Evolutionary conservation across 2,329 filamentous ascomycete species (phyloP), one percentile per base, ranked within the genome.

Genomic region (Chaetomiaceae sp.): DNA sequence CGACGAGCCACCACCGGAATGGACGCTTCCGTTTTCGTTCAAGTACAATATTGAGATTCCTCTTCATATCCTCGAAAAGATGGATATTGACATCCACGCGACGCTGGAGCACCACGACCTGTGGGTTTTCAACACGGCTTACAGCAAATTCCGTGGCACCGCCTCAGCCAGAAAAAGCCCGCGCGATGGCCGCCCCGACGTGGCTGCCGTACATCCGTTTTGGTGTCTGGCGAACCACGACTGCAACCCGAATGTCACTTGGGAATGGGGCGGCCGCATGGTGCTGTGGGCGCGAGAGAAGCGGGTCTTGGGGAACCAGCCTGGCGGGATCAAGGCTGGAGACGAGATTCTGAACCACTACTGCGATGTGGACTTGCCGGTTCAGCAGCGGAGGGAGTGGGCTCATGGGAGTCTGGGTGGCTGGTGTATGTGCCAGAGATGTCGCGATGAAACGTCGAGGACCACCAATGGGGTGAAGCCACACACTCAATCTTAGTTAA

Each of bases 171-270:
- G 89, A 34, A 85, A 94, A 61, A 90, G 82, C 57, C 79, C 78
- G 0, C 80, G 81, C 61, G 88, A 92, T 58, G 89, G 90, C 3
- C 82, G 89, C 9, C 92, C 94, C 0, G 94, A 97, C 64, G 87
- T 96, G 4, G 90, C 89, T 25, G 92, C 92, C 25, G 91, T 97
- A 25, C 91, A 97, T 71, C 90, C 92, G 2, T 83, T 95, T 62
- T 99, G 94, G 90, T 97, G 91, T 70, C 77, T 97, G 27, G 91
- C 92, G 25, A 99, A 99, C 65, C 94, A 99, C 68, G 90, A 90
- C 67, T 99, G 94, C 71, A 85, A 96, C 66, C 94, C 94, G 8
- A 96, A 96, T 68, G 90, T 97, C 34, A 81, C 81, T 3, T 99
- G 94, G 94, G 89, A 95, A 64, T 96, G 91, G 89, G 84, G 86